Evolutionary conservation across 768 basidiomycete species (phyloP), one percentile per base, ranked within the genome.

Genomic region (Floccularia luteovirens): DNA sequence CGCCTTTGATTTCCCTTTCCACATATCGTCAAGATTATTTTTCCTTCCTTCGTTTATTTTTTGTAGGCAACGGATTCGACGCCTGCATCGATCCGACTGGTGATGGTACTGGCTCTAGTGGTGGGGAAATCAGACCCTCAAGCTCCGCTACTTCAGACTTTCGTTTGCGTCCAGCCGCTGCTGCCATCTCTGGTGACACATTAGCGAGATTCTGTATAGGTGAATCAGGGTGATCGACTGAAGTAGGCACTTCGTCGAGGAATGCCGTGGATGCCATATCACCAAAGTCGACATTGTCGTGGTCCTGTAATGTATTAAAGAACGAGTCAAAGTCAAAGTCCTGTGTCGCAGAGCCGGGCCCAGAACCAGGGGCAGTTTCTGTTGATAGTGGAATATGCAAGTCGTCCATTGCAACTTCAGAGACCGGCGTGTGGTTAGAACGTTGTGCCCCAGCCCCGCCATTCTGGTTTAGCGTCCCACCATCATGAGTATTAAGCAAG

Each of bases 71-170:
- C n/a, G n/a, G n/a, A n/a, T n/a, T n/a, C n/a, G n/a, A n/a, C n/a
- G n/a, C n/a, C n/a, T n/a, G n/a, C n/a, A n/a, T n/a, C n/a, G n/a
- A n/a, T n/a, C n/a, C n/a, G n/a, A n/a, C n/a, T n/a, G n/a, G n/a
- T n/a, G n/a, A n/a, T n/a, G n/a, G n/a, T n/a, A n/a, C n/a, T n/a
- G n/a, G n/a, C n/a, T n/a, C n/a, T n/a, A n/a, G n/a, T n/a, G n/a
- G n/a, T n/a, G n/a, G n/a, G n/a, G 27, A 14, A 14, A 28, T 8
- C 14, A 28, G 27, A 14, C 27, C 27, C 2, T 62, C 62, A 39
- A 52, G 30, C n/a, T 51, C 41, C 42, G 43, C 52, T 11, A 54
- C 50, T 43, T 59, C 61, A 17, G 66, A 70, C 51, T 71, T 71
- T 36, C 69, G 57, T 46, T 69, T 69, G 45, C 59, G 52, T 19